Percentiles rank a stretch among this genome's conserved stretches.
phyloP scores from a whole-genome alignment of 2,329 filamentous ascomycete species.

The Helicocarpus griseus region DNA sequence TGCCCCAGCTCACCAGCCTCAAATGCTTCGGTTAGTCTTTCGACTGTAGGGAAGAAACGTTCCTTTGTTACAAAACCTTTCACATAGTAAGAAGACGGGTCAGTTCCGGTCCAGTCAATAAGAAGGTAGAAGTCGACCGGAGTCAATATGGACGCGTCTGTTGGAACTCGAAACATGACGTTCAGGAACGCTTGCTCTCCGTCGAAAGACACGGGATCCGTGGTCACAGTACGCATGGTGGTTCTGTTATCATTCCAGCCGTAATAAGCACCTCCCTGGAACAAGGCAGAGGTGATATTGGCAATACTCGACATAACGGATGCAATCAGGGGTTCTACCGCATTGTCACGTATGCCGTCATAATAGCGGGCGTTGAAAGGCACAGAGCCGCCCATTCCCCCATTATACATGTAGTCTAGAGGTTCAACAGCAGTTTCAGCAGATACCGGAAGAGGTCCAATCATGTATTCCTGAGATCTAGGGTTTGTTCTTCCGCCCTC shows the following conservation, averaged over 20 bases:
- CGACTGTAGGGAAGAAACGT: constrained; percentile 28
- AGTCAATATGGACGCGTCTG: constrained; percentile 31
- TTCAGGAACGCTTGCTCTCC: constrained; percentile 31
- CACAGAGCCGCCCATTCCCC: constrained; percentile 23
- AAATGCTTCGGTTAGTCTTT: constrained; percentile 28
- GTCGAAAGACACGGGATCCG: constrained; percentile 32
- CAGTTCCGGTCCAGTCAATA: constrained; percentile 36
- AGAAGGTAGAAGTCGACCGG: constrained; percentile 40
- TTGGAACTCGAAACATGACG: constrained; percentile 36
- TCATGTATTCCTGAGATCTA: constrained; percentile 40
- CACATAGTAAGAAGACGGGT: constrained; percentile 33
- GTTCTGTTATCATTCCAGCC: constrained; percentile 16
- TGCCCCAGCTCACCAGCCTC: constrained; percentile 28
- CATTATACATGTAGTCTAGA: constrained; percentile 38
- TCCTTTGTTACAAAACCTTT: constrained; percentile 36
- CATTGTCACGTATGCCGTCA: constrained; percentile 15
- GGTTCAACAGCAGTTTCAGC: constrained; percentile 28
- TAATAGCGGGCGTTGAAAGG: constrained; percentile 20
- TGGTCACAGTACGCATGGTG: constrained; percentile 18
- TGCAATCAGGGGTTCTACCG: constrained; percentile 28
- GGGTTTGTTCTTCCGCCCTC: constrained; percentile 35
- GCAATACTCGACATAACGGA: constrained; percentile 36
- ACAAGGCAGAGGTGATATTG: constrained; percentile 36
- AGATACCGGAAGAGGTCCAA: constrained; percentile 40
- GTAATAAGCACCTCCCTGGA: constrained; percentile 20